Conservation (phyloP, 208 protist species). For the Trypanosoma scelopori region DNA sequence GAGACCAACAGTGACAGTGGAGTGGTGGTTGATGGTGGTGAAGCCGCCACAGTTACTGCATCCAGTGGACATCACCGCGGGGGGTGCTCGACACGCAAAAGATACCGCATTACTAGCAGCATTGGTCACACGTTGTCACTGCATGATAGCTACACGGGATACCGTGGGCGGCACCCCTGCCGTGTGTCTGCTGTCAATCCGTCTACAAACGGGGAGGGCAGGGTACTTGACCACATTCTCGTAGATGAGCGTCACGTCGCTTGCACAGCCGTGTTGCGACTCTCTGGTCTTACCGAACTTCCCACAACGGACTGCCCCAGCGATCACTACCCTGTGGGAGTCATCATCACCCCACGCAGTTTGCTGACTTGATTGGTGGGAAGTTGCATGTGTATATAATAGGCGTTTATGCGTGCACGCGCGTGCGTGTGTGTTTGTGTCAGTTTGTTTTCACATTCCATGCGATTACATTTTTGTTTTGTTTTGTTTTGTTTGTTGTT, state of each 20-base stretch:
- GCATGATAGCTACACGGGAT: slow-evolving; percentile 61
- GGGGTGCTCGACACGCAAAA: neutral
- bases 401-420: neutral
- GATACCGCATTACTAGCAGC: slow-evolving; percentile 21
- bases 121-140: slow-evolving; percentile 48
- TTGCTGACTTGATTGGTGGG: neutral
- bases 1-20: neutral
- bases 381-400: slow-evolving; percentile 12
- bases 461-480: slow-evolving; percentile 8
- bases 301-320: slow-evolving; percentile 64
- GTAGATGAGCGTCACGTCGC: slow-evolving; percentile 52
- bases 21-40: neutral
- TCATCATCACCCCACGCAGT: slow-evolving; percentile 41
- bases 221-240: slow-evolving; percentile 87
- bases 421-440: too few species aligned
- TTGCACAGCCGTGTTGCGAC: slow-evolving; percentile 59
- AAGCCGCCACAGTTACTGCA: neutral
- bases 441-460: too few species aligned
- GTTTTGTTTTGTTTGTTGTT: too few species aligned
- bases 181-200: slow-evolving; percentile 74
- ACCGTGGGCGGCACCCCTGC: slow-evolving; percentile 55
- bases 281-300: slow-evolving; percentile 47
- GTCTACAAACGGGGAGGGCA: slow-evolving; percentile 70
- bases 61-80: too few species aligned
- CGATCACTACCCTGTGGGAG: slow-evolving; percentile 85